Evolutionary conservation across 2,329 filamentous ascomycete genomes (phyloP).

Genomic region (Nannizzia gypsea): DNA sequence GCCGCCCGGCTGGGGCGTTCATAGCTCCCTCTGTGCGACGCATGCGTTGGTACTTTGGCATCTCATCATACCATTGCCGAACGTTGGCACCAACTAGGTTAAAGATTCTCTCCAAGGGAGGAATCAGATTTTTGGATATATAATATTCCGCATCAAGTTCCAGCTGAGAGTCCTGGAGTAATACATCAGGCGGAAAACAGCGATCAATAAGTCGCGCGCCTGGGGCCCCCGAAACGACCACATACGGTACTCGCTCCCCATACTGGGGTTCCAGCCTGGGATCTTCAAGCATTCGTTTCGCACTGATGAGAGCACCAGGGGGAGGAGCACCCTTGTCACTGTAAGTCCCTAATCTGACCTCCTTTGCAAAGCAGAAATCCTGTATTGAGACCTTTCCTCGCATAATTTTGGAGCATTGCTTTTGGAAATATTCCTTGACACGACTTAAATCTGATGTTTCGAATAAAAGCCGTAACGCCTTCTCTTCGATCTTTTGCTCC

Average conservation of each 20-base stretch:
- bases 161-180: slow-evolving; percentile 63
- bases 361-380: slow-evolving; percentile 90
- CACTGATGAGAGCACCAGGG: slow-evolving; percentile 78
- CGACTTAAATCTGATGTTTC: slow-evolving; percentile 77
- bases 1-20: background rate
- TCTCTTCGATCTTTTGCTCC: slow-evolving; percentile 94
- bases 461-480: slow-evolving; percentile 77
- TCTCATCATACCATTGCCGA: slow-evolving; percentile 84
- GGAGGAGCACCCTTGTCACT: slow-evolving; percentile 67
- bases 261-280: slow-evolving; percentile 83
- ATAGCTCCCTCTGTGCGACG: slow-evolving; percentile 43
- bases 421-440: slow-evolving; percentile 81
- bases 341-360: slow-evolving; percentile 84
- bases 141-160: slow-evolving; percentile 93
- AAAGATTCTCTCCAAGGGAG: slow-evolving; percentile 90
- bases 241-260: slow-evolving; percentile 87
- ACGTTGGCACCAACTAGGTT: slow-evolving; percentile 91
- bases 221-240: slow-evolving; percentile 79
- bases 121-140: slow-evolving; percentile 89
- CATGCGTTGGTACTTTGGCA: slow-evolving; percentile 79
- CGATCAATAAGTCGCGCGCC: slow-evolving; percentile 77
- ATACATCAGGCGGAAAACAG: slow-evolving; percentile 73
- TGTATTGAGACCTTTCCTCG: slow-evolving; percentile 75
- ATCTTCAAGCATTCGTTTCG: slow-evolving; percentile 75
- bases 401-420: slow-evolving; percentile 88